These are phyloP conservation scores for Brettanomyces bruxellensis DNA, from an alignment of 805 yeast species.

Conservation along the genomic window DNA sequence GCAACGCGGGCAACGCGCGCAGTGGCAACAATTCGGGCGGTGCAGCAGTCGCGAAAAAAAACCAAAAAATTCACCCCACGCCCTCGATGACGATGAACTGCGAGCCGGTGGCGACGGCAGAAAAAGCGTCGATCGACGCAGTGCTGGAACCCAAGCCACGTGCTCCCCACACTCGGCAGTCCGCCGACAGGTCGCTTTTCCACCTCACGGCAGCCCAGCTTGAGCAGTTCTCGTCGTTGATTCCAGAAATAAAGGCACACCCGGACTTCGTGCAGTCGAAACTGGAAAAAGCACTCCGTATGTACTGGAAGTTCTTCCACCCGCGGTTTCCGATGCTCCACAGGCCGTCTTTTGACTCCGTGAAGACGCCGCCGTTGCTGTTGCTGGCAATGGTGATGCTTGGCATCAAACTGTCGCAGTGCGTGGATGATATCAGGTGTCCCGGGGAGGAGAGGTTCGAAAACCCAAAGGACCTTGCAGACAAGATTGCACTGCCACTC, in stretches of 20 bases:
- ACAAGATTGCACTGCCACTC: slow-evolving; percentile 45
- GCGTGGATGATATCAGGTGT: slow-evolving; percentile 20
- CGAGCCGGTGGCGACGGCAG: background rate
- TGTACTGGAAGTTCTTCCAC: slow-evolving; percentile 53
- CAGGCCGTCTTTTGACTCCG: slow-evolving; percentile 46
- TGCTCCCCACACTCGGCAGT: background rate
- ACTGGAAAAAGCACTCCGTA: slow-evolving; percentile 21
- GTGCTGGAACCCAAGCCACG: background rate
- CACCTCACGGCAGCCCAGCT: slow-evolving; percentile 12
- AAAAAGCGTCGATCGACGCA: background rate
- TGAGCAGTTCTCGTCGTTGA: slow-evolving; percentile 14
- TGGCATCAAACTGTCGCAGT: slow-evolving; percentile 35
- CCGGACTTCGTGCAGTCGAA: slow-evolving; percentile 22
- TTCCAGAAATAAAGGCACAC: slow-evolving; percentile 20
- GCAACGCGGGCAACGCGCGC: background rate
- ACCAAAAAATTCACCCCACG: no score
- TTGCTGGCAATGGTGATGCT: slow-evolving; percentile 46
- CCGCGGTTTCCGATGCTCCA: slow-evolving; percentile 53
- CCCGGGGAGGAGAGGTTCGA: slow-evolving; percentile 12
- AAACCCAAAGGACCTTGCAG: slow-evolving; percentile 31
- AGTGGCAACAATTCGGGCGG: background rate
- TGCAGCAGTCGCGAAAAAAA: background rate
- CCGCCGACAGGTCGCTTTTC: slow-evolving; percentile 4
- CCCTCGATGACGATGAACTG: background rate
- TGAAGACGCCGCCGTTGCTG: slow-evolving; percentile 37